Conservation (phyloP, 768 basidiomycete species). For the Auriculariales sp. region DNA sequence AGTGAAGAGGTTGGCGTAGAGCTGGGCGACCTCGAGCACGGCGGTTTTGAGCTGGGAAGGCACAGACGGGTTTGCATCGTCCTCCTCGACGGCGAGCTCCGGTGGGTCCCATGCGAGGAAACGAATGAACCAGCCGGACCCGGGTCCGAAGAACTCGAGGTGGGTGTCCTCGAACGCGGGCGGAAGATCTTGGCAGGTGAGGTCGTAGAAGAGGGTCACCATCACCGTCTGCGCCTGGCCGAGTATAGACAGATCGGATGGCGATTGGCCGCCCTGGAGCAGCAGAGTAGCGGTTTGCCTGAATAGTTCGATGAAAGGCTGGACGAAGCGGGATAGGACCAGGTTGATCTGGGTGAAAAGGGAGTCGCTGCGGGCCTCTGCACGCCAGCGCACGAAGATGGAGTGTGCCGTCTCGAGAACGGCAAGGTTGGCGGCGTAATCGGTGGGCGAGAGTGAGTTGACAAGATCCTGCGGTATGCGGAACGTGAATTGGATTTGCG, state of each 20-base stretch:
- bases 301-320: constrained; percentile 76
- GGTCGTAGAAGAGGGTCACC: constrained; percentile 81
- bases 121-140: constrained; percentile 48
- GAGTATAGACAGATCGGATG: constrained; percentile 29
- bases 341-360: constrained; percentile 87
- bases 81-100: constrained; percentile 58
- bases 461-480: constrained; percentile 62
- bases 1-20: constrained; percentile 72
- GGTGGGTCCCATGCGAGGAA: constrained; percentile 71
- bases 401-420: constrained; percentile 92
- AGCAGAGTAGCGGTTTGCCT: constrained; percentile 43
- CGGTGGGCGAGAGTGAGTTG: constrained; percentile 56
- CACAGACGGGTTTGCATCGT: constrained; percentile 72
- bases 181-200: constrained; percentile 90
- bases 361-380: constrained; percentile 72
- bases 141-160: constrained; percentile 61
- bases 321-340: constrained; percentile 70
- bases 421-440: constrained; percentile 77
- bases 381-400: constrained; percentile 88
- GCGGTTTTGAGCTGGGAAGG: constrained; percentile 80
- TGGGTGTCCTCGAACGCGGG: constrained; percentile 86
- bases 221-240: constrained; percentile 68
- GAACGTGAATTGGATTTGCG: not conserved
- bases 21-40: constrained; percentile 76
- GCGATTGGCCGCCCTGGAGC: constrained; percentile 25